Evolutionary conservation across 345 rosid genomes (phyloP), one percentile per base, ranked within the genome.

Genomic region (Lumnitzera littorea): DNA sequence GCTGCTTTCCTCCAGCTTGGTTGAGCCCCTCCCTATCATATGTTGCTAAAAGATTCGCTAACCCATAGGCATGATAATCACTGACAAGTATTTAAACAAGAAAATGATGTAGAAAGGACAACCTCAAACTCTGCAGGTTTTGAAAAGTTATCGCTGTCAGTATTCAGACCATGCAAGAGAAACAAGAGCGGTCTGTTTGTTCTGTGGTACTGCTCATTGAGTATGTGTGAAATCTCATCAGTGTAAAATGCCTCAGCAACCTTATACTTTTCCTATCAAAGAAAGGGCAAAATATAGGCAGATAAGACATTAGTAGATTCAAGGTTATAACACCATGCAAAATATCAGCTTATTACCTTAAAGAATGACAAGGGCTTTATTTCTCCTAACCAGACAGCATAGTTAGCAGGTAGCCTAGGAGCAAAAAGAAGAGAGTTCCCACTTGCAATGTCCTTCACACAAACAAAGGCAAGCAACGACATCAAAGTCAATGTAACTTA

Each of bases 361-460:
- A 86, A 86, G 78, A 75, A 72, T 0, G 82, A 70, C 23, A 71
- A 53, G 14, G 88, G 78, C 85, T 84, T 84, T 68, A 91, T 86
- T 78, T 86, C 85, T 55, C 98, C 98, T 74, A 88, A 63, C 96
- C 98, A 91, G 49, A 91, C 91, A 64, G 98, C 96, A 74, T 84
- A 86, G 20, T 88, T 96, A 53, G 78, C 76, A 57, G 96, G 85
- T 62, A 91, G 72, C 60, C 94, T 74, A 43, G 98, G 98, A 56
- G 78, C 82, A 69, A 91, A 89, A 46, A 91, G 87, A 63, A 91
- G 70, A 57, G 96, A 85, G 24, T 82, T 76, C 61, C 98, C 96
- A 52, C 82, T 89, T 24, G 68, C 80, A 62, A 91, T 73, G 64
- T 91, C 98, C 98, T 91, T 80, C 53, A 76, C 43, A 41, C 50